Percentiles rank a stretch among this genome's conserved stretches.
Conservation (phyloP, 139 green algal species). For the Deuterostichococcus epilithicus region DNA sequence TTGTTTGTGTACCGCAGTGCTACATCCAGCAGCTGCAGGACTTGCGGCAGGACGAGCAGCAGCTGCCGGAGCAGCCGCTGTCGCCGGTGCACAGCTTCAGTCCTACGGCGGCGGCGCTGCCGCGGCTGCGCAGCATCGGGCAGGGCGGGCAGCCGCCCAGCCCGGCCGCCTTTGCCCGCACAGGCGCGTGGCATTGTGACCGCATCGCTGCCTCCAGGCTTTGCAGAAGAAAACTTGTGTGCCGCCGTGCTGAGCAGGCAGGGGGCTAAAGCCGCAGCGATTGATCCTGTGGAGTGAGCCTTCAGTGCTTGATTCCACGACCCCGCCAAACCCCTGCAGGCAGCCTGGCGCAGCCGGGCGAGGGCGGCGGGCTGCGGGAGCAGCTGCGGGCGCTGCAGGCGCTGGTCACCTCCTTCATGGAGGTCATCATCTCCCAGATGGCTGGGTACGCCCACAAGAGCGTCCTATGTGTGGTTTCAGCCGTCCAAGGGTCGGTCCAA, state of each 20-base stretch:
- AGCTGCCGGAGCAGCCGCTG: not conserved
- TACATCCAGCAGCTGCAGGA: slow-evolving; percentile 11
- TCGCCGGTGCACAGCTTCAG: not conserved
- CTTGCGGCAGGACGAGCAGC: slow-evolving; percentile 22
- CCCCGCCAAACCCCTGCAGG: no score
- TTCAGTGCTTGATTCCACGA: no score
- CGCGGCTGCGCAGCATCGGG: no score
- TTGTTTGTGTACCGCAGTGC: slow-evolving; percentile 1
- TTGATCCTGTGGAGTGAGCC: no score
- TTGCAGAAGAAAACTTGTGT: not conserved
- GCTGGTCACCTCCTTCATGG: slow-evolving; percentile 40
- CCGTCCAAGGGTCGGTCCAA: no score
- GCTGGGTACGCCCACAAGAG: slow-evolving; percentile 15
- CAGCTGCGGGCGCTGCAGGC: slow-evolving; percentile 26
- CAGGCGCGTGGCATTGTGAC: not conserved
- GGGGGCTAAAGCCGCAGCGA: no score
- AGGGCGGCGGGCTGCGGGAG: not conserved
- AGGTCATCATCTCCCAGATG: slow-evolving; percentile 45
- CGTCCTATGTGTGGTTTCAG: no score
- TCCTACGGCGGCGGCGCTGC: no score
- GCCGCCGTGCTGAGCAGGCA: not conserved
- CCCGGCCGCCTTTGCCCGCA: not conserved
- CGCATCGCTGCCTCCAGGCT: not conserved
- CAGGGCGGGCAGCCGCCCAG: not conserved
- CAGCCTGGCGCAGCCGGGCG: not conserved